Percentiles rank a stretch among this genome's conserved stretches.
Conservation (phyloP, 257 asterid genomes). For the Salvia splendens region DNA sequence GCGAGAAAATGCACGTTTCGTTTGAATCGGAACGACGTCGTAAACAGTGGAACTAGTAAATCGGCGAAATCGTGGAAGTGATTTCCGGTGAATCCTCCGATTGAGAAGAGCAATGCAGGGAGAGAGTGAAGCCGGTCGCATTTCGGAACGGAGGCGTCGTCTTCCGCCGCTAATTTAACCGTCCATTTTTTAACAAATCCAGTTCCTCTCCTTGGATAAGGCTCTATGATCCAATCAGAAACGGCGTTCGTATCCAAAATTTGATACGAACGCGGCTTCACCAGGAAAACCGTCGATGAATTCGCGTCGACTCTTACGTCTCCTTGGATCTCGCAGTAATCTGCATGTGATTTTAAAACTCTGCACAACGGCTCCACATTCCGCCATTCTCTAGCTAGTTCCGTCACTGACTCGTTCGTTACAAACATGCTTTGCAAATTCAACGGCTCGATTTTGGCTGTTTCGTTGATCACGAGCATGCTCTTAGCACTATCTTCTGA, state of each 20-base stretch:
- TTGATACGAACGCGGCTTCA: background rate
- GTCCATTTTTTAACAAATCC: conserved; percentile 60
- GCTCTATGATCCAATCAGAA: conserved; percentile 28
- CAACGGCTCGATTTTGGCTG: background rate
- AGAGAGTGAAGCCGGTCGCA: conserved; percentile 43
- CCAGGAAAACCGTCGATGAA: conserved; percentile 25
- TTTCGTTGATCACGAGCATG: background rate
- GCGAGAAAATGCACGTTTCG: conserved; percentile 59
- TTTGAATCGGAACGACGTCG: conserved; percentile 45
- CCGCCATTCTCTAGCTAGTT: background rate
- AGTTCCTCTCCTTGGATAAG: conserved; percentile 39
- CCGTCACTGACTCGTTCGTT: background rate
- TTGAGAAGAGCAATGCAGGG: conserved; percentile 67
- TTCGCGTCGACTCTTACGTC: conserved; percentile 38
- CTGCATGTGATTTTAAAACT: conserved; percentile 33
- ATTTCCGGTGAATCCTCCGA: conserved; percentile 67
- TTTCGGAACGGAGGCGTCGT: conserved; percentile 32
- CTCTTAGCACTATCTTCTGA: conserved; percentile 9
- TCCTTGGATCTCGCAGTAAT: conserved; percentile 43
- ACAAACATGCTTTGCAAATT: background rate
- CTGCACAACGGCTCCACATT: conserved; percentile 32
- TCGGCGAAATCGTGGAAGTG: conserved; percentile 76
- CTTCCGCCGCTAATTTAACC: conserved; percentile 29
- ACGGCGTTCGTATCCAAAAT: background rate
- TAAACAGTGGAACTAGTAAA: conserved; percentile 53